Percentiles rank a stretch among this genome's conserved stretches.
Conservation (phyloP, 257 asterid genomes). For the Striga asiatica region DNA sequence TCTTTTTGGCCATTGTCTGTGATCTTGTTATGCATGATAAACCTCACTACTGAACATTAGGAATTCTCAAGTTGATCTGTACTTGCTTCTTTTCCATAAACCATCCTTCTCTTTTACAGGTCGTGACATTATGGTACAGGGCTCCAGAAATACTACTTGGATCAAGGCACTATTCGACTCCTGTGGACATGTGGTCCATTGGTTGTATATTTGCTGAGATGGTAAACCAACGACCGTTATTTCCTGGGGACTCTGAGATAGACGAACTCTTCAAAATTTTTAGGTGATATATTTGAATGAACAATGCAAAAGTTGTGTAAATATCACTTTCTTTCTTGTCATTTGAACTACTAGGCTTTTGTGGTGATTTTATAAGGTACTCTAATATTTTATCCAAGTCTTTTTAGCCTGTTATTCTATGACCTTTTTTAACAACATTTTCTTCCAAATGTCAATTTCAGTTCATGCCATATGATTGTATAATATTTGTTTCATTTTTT, state of each 20-base stretch:
- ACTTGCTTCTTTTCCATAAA: constrained; percentile 1
- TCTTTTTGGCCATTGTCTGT: too few species aligned
- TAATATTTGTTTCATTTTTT: constrained; percentile 7
- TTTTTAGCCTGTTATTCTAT: too few species aligned
- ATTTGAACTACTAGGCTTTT: too few species aligned
- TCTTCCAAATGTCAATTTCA: neutral
- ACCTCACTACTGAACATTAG: neutral
- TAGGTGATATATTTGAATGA: constrained; percentile 45
- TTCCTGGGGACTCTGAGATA: constrained; percentile 95
- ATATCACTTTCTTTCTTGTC: neutral
- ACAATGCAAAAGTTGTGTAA: too few species aligned
- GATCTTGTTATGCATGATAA: too few species aligned
- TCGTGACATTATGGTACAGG: constrained; percentile 94
- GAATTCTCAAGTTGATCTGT: neutral
- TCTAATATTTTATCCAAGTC: too few species aligned
- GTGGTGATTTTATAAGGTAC: too few species aligned
- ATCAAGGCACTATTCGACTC: constrained; percentile 88
- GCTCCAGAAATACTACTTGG: constrained; percentile 98
- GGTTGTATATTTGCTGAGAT: constrained; percentile 98
- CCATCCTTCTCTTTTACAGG: constrained; percentile 34
- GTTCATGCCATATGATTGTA: too few species aligned
- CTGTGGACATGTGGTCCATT: constrained; percentile 95
- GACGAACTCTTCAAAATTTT: constrained; percentile 84
- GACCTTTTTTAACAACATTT: too few species aligned
- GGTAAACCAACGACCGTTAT: constrained; percentile 69